Evolutionary conservation across 2,329 filamentous ascomycete species (phyloP), one percentile per base, ranked within the genome.

Genomic region (Ophiostoma sp.): DNA sequence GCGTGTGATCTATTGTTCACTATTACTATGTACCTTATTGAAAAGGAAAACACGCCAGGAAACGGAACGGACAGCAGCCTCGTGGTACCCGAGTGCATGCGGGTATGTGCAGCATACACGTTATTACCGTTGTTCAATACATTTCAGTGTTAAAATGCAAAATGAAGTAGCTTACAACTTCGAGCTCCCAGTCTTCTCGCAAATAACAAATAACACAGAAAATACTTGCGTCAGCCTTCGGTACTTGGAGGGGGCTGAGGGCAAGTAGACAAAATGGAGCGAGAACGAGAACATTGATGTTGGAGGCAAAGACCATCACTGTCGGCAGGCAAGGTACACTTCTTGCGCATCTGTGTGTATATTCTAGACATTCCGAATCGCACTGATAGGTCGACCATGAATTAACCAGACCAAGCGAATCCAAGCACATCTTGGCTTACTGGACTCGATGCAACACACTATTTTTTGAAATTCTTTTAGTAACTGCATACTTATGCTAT

Each of bases 191-290:
- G 1, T 54, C 3, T 4, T 54, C 8, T 54, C 52, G n/a, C n/a
- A n/a, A n/a, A n/a, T n/a, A n/a, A 20, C n/a, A 27, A 27, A 27
- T 1, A 57, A 27, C 48, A 54, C 15, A 27, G 11, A 48, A 54
- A 52, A 35, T 48, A 39, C 41, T 68, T 70, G 69, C 41, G 67
- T 70, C 69, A 66, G 67, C 69, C 67, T 52, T 31, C 57, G 69
- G 67, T 33, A 68, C 20, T 57, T 39, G 23, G 52, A 68, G n/a
- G 57, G 67, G 67, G 67, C 57, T 66, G 66, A 57, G 67, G 13
- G 39, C 23, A 54, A 64, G 36, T 54, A 27, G 35, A 70, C 44
- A 62, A 67, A 33, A 35, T 17, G 23, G 31, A 44, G n/a, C 39
- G 13, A 52, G 36, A 31, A 44, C 60, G 6, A 48, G 39, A 48